Percentiles rank a stretch among this genome's conserved stretches.
phyloP scores from a whole-genome alignment of 371 early-diverging fungal species.

The Mortierella sp. region DNA sequence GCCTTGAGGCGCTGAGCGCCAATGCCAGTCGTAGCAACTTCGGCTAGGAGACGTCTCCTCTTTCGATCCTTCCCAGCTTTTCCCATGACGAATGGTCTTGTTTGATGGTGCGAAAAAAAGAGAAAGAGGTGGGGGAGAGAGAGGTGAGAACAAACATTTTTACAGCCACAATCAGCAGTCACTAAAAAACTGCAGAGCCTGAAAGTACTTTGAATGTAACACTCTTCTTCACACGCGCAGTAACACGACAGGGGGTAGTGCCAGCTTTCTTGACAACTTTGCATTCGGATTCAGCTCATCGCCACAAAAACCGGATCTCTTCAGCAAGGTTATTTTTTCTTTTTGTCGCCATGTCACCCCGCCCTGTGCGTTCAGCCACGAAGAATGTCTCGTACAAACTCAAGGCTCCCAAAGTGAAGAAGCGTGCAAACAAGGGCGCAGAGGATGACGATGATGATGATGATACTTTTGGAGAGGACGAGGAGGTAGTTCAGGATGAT shows the following conservation, averaged over 20 bases:
- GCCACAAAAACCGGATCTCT: no score
- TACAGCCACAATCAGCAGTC: no score
- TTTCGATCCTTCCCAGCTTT: constrained; percentile 55
- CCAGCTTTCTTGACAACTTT: no score
- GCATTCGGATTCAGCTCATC: no score
- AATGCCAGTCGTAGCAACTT: constrained; percentile 24
- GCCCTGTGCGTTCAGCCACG: constrained; percentile 24
- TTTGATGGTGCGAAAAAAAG: background rate
- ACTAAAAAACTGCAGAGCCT: no score
- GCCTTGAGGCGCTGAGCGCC: constrained; percentile 21
- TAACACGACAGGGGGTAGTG: no score
- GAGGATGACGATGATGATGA: background rate
- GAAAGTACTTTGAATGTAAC: no score
- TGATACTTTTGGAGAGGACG: background rate
- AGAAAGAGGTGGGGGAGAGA: background rate
- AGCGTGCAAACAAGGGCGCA: background rate
- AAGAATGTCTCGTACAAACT: constrained; percentile 14
- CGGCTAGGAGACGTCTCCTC: constrained; percentile 53
- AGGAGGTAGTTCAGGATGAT: constrained; percentile 15
- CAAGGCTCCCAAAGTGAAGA: constrained; percentile 1
- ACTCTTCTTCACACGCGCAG: no score
- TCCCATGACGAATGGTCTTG: constrained; percentile 32
- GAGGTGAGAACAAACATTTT: background rate
- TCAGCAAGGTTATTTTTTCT: no score
- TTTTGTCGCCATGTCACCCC: constrained; percentile 38